Conservation (phyloP, 192 early-diverging fungal genomes). For the Neocallimastix lanati region DNA sequence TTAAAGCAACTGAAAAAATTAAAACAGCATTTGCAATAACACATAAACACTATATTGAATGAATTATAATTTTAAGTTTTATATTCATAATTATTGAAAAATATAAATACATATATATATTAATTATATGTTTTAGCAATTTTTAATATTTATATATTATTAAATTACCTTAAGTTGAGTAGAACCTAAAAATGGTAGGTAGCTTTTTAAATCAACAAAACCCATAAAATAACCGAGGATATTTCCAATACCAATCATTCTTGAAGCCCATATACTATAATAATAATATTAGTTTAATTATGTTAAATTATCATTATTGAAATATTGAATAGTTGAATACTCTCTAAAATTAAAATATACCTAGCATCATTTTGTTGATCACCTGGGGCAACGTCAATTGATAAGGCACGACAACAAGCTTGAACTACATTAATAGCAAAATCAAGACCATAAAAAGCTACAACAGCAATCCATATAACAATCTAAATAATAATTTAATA, state of each 20-base stretch:
- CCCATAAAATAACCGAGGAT: conserved; percentile 74
- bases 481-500: neutral
- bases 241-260: conserved; percentile 70
- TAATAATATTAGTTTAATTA: too few relatives aligned
- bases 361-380: conserved; percentile 47
- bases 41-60: conserved; percentile 27
- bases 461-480: conserved; percentile 38
- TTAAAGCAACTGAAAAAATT: conserved; percentile 26
- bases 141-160: neutral
- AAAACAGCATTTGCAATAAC: conserved; percentile 51
- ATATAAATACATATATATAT: too few relatives aligned
- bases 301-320: too few relatives aligned
- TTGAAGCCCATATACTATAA: conserved; percentile 59
- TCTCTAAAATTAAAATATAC: too few relatives aligned
- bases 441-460: conserved; percentile 76
- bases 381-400: conserved; percentile 64
- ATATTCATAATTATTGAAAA: too few relatives aligned
- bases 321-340: too few relatives aligned
- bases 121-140: too few relatives aligned
- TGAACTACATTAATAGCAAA: conserved; percentile 83
- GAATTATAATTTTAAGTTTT: too few relatives aligned
- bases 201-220: conserved; percentile 48
- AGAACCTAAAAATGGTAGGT: conserved; percentile 47
- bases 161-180: conserved; percentile 54
- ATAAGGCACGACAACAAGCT: conserved; percentile 62